Percentiles rank a stretch among this genome's conserved stretches.
These are phyloP conservation scores for Leptographium galeiforme DNA, from an alignment of 2,329 filamentous ascomycete genomes.

Conservation along the genomic window DNA sequence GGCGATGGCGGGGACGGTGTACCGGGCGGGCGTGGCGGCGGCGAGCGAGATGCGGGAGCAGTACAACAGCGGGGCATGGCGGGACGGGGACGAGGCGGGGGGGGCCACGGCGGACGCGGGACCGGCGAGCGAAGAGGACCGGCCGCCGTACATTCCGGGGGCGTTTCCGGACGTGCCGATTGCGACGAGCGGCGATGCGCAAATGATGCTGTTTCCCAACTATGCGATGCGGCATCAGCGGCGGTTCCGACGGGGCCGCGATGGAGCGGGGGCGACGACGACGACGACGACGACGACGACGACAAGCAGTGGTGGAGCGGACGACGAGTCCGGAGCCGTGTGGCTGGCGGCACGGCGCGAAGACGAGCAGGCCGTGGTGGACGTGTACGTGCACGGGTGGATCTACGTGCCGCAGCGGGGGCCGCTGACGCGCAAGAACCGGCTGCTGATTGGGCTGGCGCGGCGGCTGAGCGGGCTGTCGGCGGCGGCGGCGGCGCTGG, in stretches of 20 bases:
- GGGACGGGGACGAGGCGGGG: constrained; percentile 18
- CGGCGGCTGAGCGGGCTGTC: constrained; percentile 79
- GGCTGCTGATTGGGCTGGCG: constrained; percentile 74
- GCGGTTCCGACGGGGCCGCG: not conserved
- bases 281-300: too few relatives aligned
- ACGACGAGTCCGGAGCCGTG: constrained; percentile 17
- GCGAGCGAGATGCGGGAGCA: constrained; percentile 47
- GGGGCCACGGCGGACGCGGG: constrained; percentile 13
- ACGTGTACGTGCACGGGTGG: constrained; percentile 93
- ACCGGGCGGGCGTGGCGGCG: constrained; percentile 41
- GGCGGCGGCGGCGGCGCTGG: constrained; percentile 25
- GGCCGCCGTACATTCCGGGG: constrained; percentile 47
- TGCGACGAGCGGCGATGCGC: constrained; percentile 65
- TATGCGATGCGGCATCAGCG: constrained; percentile 68
- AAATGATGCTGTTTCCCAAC: constrained; percentile 90
- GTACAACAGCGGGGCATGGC: constrained; percentile 34
- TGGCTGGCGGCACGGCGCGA: constrained; percentile 49
- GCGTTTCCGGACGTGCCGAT: constrained; percentile 80
- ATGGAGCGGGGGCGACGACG: too few relatives aligned
- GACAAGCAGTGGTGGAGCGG: constrained; percentile 22
- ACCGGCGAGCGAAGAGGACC: constrained; percentile 16
- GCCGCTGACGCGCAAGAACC: constrained; percentile 75
- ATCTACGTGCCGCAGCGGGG: constrained; percentile 77
- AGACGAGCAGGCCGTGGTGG: constrained; percentile 73
- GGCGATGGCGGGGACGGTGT: constrained; percentile 43